Evolutionary conservation across 1,284 basidiomycete genomes (phyloP).

Genomic region (Pseudozyma sp.): DNA sequence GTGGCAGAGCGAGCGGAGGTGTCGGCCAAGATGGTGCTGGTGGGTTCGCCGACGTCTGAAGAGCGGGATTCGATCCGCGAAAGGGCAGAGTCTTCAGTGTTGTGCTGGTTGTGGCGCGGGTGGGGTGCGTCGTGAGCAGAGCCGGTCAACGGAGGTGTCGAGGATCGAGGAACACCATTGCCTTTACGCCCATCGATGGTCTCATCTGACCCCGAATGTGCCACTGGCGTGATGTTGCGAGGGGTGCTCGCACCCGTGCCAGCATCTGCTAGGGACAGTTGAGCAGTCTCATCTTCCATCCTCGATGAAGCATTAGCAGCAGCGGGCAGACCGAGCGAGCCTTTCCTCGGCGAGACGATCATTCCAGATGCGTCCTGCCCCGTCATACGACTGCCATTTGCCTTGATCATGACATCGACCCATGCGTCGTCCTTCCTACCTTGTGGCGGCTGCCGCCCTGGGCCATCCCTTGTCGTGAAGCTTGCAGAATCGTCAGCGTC

Average conservation of each 20-base stretch:
- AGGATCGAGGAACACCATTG: conserved; percentile 18
- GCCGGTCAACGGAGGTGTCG: conserved; percentile 27
- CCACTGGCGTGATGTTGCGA: background rate
- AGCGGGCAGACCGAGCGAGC: conserved; percentile 10
- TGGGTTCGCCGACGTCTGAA: background rate
- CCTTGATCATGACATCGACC: conserved; percentile 56
- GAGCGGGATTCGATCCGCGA: background rate
- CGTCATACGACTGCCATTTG: conserved; percentile 38
- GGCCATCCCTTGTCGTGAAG: conserved; percentile 13
- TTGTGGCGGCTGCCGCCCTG: conserved; percentile 11
- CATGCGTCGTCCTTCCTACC: conserved; percentile 48
- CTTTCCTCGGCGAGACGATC: background rate
- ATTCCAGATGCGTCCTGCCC: conserved; percentile 41
- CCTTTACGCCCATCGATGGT: background rate
- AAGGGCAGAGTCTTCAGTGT: conserved; percentile 8
- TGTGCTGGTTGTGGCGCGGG: background rate
- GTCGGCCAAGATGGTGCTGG: background rate
- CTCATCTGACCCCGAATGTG: conserved; percentile 17
- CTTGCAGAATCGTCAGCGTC: conserved; percentile 25
- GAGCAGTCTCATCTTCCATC: conserved; percentile 16
- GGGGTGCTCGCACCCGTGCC: conserved; percentile 14
- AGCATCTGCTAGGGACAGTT: conserved; percentile 14
- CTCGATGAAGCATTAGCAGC: background rate
- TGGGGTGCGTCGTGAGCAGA: background rate
- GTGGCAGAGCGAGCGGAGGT: conserved; percentile 1